Evolutionary conservation across 306 rosid species (phyloP), one percentile per base, ranked within the genome.

Genomic region (Castanopsis chinensis): DNA sequence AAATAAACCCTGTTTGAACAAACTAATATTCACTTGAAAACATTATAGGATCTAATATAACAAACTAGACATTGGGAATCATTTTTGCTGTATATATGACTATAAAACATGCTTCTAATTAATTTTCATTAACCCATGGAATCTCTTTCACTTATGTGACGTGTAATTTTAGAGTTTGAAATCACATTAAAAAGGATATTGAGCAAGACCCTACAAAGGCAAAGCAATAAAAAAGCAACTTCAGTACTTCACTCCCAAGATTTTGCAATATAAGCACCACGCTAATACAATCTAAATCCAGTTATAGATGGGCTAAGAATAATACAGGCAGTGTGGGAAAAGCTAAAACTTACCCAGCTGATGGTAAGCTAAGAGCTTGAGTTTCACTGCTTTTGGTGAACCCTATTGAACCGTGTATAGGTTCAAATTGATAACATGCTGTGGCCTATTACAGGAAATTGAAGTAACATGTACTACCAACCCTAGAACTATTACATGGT

Each of bases 181-280:
- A 3, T n/a, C 20, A 11, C 30, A 23, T n/a, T 20, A 89, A 87
- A 88, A 93, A 5, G 88, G 83, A 73, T 88, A 87, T 45, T 85
- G 89, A 83, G 81, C 88, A 83, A 88, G 84, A 87, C 87, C 89
- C 97, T 87, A 59, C 32, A 79, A 83, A 73, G 73, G 86, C 58
- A 63, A 54, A 73, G 73, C 73, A 63, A 77, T 56, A 32, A 28
- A 58, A 49, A 33, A 33, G 67, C 19, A 61, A 55, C 41, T 53
- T 67, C 49, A 41, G 2, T 41, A 41, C 11, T 7, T 41, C 20
- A 54, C 54, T n/a, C 18, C 5, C 57, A 17, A 4, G 27, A 27
- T 69, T 73, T 69, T 73, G 59, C 51, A 69, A 18, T 30, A 5
- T 37, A 65, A 35, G 20, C 33, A 63, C 54, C 5, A 41, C 10